phyloP scores from a whole-genome alignment of 169 alveolate species.

The Theileria orientalis region DNA sequence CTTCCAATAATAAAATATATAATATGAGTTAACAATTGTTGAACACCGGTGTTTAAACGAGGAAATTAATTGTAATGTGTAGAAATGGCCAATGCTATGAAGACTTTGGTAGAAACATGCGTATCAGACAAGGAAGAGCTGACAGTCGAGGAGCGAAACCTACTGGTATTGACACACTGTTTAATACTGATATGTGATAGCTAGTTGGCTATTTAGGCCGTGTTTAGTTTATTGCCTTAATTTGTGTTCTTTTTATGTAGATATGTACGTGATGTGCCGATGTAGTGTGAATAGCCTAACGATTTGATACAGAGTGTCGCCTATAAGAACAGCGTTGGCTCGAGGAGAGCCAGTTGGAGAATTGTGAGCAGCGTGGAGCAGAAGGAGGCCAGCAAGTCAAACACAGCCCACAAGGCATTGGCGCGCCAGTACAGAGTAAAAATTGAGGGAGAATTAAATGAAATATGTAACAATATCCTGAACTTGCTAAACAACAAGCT shows the following conservation, averaged over 20 bases:
- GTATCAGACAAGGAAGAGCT: slow-evolving; percentile 83
- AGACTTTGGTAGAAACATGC: slow-evolving; percentile 73
- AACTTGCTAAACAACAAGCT: slow-evolving; percentile 86
- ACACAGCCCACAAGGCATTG: slow-evolving; percentile 84
- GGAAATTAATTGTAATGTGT: neutral
- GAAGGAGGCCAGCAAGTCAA: slow-evolving; percentile 93
- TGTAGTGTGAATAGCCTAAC: neutral
- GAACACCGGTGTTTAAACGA: neutral
- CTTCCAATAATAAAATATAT: neutral
- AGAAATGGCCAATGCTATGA: slow-evolving; percentile 82
- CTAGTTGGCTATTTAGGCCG: neutral
- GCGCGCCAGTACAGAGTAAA: slow-evolving; percentile 91
- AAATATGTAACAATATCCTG: slow-evolving; percentile 91
- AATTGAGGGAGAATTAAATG: slow-evolving; percentile 92
- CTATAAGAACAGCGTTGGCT: slow-evolving; percentile 97
- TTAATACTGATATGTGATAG: neutral
- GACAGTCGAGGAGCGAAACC: slow-evolving; percentile 92
- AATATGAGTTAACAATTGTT: neutral
- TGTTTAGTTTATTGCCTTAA: neutral
- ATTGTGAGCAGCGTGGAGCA: slow-evolving; percentile 93
- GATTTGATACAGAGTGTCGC: slow-evolving; percentile 94
- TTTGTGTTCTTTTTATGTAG: too few relatives aligned
- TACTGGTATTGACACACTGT: slow-evolving; percentile 69
- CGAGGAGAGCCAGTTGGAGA: slow-evolving; percentile 98
- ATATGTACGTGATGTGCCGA: neutral